phyloP scores from a whole-genome alignment of 73 alveolate genomes.

The Uronychia setigera region DNA sequence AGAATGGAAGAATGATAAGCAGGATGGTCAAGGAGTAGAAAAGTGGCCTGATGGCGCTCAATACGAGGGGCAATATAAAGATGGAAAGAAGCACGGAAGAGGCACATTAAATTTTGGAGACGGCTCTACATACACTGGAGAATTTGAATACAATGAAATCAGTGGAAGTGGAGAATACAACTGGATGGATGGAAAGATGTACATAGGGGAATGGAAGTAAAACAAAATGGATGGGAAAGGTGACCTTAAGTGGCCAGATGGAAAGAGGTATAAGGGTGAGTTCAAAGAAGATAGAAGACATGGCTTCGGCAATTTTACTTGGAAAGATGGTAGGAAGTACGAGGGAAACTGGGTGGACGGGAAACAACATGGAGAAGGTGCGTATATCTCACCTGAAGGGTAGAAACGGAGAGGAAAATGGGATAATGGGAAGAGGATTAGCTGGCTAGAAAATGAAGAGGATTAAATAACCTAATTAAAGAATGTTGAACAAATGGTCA shows the following conservation, averaged over 20 bases:
- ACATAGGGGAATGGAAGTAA: slow-evolving; percentile 53
- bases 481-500: no score
- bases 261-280: slow-evolving; percentile 40
- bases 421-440: slow-evolving; percentile 62
- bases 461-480: no score
- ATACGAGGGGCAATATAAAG: slow-evolving; percentile 77
- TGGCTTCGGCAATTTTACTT: slow-evolving; percentile 44
- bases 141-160: slow-evolving; percentile 69
- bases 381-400: slow-evolving; percentile 56
- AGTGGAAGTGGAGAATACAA: slow-evolving; percentile 71
- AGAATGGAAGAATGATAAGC: slow-evolving; percentile 66
- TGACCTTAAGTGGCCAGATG: slow-evolving; percentile 38
- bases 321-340: slow-evolving; percentile 46
- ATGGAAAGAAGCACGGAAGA: slow-evolving; percentile 82
- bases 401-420: slow-evolving; percentile 54
- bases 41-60: slow-evolving; percentile 71
- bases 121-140: slow-evolving; percentile 75
- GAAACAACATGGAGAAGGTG: slow-evolving; percentile 51
- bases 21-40: slow-evolving; percentile 68
- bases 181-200: slow-evolving; percentile 82
- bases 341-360: slow-evolving; percentile 63
- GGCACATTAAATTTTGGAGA: slow-evolving; percentile 74
- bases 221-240: slow-evolving; percentile 67
- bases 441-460: slow-evolving; percentile 74
- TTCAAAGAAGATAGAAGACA: slow-evolving; percentile 47